Evolutionary conservation across 768 basidiomycete genomes (phyloP), one percentile per base, ranked within the genome.

Genomic region (Strobilomyces echinocephalus): DNA sequence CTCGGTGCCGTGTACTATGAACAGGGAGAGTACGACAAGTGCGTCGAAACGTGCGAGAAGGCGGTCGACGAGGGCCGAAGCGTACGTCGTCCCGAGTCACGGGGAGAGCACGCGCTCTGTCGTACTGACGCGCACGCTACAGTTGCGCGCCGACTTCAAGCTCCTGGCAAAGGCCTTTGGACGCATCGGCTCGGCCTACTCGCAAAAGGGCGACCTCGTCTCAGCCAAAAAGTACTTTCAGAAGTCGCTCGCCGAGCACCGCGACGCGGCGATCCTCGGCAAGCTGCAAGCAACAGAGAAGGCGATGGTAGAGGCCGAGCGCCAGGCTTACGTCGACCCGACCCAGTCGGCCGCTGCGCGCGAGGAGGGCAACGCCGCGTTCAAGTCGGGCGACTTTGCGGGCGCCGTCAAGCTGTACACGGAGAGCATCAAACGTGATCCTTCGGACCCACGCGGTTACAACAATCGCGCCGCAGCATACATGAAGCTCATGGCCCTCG

Each of bases 401-500:
- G 83, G 79, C 11, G 89, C 95, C 1, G 95, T 99, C 61, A 93
- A 91, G 75, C 76, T 80, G 36, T 99, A 99, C 74, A 81, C 89
- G 35, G 97, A 99, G 73, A 88, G 92, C 57, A 97, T 98, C 79
- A 97, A 97, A 75, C 87, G 97, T 46, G 86, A 91, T 63, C 95
- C 97, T 39, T 69, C 72, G 35, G 97, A 99, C 66, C 81, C 95
- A 14, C 80, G 87, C 59, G 94, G 91, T 9, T 99, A 97, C 76
- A 98, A 95, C 71, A 99, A 99, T 75, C 87, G 97, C 46, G 93
- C 97, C n/a, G 88, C 93, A 28, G 95, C 93, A 21, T 97, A 97
- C 74, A 91, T 88, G 73, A 98, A 98, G 75, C 83, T 99, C 38
- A 81, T 81, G 40, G 97, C 97, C 1, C 73, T 98, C 30, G 89